A percentile compares a stretch with the other conserved stretches of the same genome.
Evolutionary conservation across 768 basidiomycete species (phyloP).

Genomic region (Rubroboletus pulcherrimus): DNA sequence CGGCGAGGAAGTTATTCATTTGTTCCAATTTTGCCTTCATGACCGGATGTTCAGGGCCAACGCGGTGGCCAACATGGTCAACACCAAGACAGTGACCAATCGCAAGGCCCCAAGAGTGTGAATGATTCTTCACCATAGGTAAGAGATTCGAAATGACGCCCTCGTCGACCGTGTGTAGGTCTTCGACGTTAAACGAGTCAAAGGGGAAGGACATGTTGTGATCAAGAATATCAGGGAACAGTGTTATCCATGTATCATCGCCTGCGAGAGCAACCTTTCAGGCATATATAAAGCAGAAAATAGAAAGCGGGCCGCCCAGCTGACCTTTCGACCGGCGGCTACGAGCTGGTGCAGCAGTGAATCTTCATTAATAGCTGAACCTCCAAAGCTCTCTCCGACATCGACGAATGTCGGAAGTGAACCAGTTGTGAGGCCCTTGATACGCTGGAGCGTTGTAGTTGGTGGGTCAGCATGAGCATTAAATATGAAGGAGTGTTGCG

Average conservation of each 20-base stretch:
- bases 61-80: slow-evolving; percentile 93
- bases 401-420: slow-evolving; percentile 95
- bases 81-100: slow-evolving; percentile 94
- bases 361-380: slow-evolving; percentile 82
- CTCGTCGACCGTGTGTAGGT: slow-evolving; percentile 91
- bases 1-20: slow-evolving; percentile 76
- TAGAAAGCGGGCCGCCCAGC: not conserved
- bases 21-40: slow-evolving; percentile 85
- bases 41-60: slow-evolving; percentile 82
- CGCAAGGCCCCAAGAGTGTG: slow-evolving; percentile 74
- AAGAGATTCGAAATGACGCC: slow-evolving; percentile 85
- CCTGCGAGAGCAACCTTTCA: slow-evolving; percentile 84
- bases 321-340: slow-evolving; percentile 56
- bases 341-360: slow-evolving; percentile 75
- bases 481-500: slow-evolving; percentile 78
- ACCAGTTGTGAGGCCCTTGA: slow-evolving; percentile 94
- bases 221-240: slow-evolving; percentile 77
- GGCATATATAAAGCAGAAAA: slow-evolving; percentile 1
- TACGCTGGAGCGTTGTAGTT: slow-evolving; percentile 89
- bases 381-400: slow-evolving; percentile 90
- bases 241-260: slow-evolving; percentile 93
- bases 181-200: slow-evolving; percentile 98
- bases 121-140: slow-evolving; percentile 58
- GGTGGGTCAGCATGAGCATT: slow-evolving; percentile 93
- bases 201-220: slow-evolving; percentile 76